Evolutionary conservation across 768 basidiomycete genomes (phyloP), one percentile per base, ranked within the genome.

Genomic region (Boletus rex-veris): DNA sequence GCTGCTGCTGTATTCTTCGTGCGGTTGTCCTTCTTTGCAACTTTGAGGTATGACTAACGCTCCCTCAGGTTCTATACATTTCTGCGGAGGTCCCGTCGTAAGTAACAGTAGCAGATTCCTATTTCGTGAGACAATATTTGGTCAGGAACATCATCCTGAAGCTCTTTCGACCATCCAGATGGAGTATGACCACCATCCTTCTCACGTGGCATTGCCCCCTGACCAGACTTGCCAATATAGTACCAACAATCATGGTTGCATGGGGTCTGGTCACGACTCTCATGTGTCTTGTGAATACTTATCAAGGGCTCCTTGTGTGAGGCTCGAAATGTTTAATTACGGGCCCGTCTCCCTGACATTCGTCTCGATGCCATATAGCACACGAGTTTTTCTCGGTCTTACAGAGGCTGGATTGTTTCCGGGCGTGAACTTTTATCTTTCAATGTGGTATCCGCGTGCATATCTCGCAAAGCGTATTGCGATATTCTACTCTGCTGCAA

Each of bases 401-500:
- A 66, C 76, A 35, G 80, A 79, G 58, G 75, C 73, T 30, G 80
- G 81, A 36, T 54, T 77, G 16, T 69, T 73, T 48, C 72, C 75
- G 0, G 73, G 73, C 0, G 64, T 76, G 50, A 71, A 68, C 2
- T 80, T 74, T 52, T 75, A 71, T 36, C 67, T 83, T 42, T 80
- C 80, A 8, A 64, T 80, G 48, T 86, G 84, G 83, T 82, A 88
- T 61, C 76, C 81, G 12, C 73, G 79, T 35, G 68, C 71, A 48
- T 83, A 86, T 60, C 77, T 82, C 42, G 82, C 80, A 16, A 69
- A 68, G 55, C 77, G 84, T 24, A 76, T 84, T 50, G 81, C 83
- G 4, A 41, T 86, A 30, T 86, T 86, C 74, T 84, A 82, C 66
- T 78, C 79, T 15, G 82, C 82, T 30, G 82, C 83, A 12, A 83